Evolutionary conservation across 352 stramenopile genomes (phyloP).

Genomic region (Blastocystis sp.): DNA sequence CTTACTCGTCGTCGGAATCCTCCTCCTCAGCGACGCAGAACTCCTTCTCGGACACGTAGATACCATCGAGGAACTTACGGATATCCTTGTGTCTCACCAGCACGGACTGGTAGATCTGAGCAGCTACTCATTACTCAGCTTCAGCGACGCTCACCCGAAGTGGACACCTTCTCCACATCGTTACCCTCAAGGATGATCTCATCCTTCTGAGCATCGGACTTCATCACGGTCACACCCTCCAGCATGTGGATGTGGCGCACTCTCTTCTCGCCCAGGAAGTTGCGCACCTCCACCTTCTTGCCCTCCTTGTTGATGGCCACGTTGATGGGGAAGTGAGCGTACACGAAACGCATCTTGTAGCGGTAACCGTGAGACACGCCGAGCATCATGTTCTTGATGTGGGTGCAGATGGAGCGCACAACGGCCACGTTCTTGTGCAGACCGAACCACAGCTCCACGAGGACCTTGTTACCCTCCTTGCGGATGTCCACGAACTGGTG

Average conservation of each 20-base stretch:
- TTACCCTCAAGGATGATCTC: conserved; percentile 23
- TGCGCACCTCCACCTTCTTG: conserved; percentile 92
- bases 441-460: conserved; percentile 97
- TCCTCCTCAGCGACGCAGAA: too few species aligned
- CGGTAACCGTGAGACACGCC: conserved; percentile 92
- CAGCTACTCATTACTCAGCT: too few species aligned
- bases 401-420: conserved; percentile 93
- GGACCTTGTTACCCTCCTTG: conserved; percentile 81
- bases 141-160: too few species aligned
- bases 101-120: too few species aligned
- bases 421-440: conserved; percentile 95
- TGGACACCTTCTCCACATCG: too few species aligned
- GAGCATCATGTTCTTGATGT: conserved; percentile 99
- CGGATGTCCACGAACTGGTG: conserved; percentile 93
- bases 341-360: conserved; percentile 99
- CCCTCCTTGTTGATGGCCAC: conserved; percentile 86
- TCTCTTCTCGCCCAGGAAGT: conserved; percentile 98
- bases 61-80: too few species aligned
- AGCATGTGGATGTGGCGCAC: conserved; percentile 89
- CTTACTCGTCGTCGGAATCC: too few species aligned
- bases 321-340: conserved; percentile 99
- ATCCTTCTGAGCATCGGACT: conserved; percentile 50
- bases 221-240: conserved; percentile 60
- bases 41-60: too few species aligned
- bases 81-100: too few species aligned